Percentiles rank a stretch among this genome's conserved stretches.
These are phyloP conservation scores for Sporisorium iseilematis-ciliati DNA, from an alignment of 1,284 basidiomycete genomes.

Conservation along the genomic window DNA sequence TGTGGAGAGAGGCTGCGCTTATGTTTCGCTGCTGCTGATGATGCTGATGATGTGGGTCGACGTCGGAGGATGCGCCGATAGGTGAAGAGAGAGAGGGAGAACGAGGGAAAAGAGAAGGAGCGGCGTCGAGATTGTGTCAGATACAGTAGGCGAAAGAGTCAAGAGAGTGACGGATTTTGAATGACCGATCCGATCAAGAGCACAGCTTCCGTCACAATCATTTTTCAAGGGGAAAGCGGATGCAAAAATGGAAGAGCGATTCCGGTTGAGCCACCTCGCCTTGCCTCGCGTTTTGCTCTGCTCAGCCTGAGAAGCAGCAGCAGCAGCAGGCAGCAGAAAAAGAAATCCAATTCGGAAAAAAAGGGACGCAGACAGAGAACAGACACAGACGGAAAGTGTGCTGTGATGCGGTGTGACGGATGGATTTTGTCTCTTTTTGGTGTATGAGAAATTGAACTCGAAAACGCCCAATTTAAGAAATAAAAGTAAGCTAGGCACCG, in stretches of 20 bases:
- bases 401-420: conserved; percentile 11
- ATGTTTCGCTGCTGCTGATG: conserved; percentile 1
- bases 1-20: background rate
- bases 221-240: background rate
- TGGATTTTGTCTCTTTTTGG: background rate
- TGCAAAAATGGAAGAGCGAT: background rate
- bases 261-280: conserved; percentile 1
- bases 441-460: background rate
- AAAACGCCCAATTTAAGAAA: background rate
- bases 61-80: conserved; percentile 5
- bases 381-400: background rate
- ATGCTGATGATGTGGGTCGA: conserved; percentile 5
- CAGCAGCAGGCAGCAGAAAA: no score
- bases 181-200: conserved; percentile 8
- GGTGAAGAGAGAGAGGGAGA: background rate
- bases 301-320: no score
- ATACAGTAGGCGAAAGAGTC: background rate
- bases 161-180: background rate
- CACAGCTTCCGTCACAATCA: conserved; percentile 5
- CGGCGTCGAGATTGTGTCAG: conserved; percentile 6
- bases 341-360: no score
- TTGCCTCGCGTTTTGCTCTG: no score
- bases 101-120: background rate
- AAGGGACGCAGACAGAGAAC: no score
- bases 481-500: background rate